Percentiles rank a stretch among this genome's conserved stretches.
Conservation (phyloP, 352 stramenopile genomes). For the Phytophthora lateralis region DNA sequence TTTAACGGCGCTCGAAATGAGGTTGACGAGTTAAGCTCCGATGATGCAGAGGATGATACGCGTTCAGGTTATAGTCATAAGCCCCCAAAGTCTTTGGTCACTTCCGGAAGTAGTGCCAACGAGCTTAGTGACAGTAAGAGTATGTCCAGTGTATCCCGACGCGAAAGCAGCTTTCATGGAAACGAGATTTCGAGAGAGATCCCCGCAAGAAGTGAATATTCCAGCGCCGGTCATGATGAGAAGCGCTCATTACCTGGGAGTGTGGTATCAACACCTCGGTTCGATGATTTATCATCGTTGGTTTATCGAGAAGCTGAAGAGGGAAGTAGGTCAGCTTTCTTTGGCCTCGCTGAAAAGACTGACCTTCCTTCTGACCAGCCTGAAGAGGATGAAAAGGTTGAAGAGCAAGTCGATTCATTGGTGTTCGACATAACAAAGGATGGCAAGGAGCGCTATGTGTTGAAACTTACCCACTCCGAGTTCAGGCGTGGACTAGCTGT, state of each 20-base stretch:
- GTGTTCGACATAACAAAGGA: constrained; percentile 62
- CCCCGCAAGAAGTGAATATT: constrained; percentile 16
- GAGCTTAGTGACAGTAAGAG: constrained; percentile 22
- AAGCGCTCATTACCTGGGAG: constrained; percentile 25
- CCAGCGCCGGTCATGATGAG: constrained; percentile 6
- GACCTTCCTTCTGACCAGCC: constrained; percentile 19
- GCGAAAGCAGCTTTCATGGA: constrained; percentile 17
- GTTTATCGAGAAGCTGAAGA: constrained; percentile 31
- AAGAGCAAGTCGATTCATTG: constrained; percentile 46
- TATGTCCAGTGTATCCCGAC: constrained; percentile 9
- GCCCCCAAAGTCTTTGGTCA: constrained; percentile 11
- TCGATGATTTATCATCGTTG: constrained; percentile 44
- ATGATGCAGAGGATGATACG: constrained; percentile 15
- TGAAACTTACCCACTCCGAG: constrained; percentile 55
- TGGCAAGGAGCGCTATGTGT: constrained; percentile 53
- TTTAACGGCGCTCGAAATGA: constrained; percentile 7
- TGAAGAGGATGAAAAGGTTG: constrained; percentile 44
- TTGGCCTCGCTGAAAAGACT: constrained; percentile 5
- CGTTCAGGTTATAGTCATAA: constrained; percentile 15
- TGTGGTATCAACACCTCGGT: constrained; percentile 16
- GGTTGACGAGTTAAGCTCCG: constrained; percentile 7
- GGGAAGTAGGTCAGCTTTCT: not conserved
- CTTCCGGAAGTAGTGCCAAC: constrained; percentile 18
- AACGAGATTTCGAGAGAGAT: constrained; percentile 31
- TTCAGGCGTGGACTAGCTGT: constrained; percentile 53